Percentiles rank a stretch among this genome's conserved stretches.
phyloP scores from a whole-genome alignment of 805 yeast genomes.

The Priceomyces carsonii region DNA sequence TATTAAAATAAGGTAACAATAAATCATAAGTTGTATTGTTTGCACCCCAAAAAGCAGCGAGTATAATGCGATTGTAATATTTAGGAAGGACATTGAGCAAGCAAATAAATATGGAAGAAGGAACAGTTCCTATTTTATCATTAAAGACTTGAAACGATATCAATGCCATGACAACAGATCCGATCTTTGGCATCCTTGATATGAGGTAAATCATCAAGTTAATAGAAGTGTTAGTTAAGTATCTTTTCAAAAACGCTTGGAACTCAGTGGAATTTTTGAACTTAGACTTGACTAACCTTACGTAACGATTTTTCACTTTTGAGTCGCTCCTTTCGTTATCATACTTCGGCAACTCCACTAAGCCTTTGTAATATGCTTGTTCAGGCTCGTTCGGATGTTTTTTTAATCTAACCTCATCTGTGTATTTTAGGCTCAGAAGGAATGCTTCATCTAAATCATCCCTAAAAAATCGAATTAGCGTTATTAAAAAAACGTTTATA shows the following conservation, averaged over 20 bases:
- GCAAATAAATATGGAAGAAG: constrained; percentile 40
- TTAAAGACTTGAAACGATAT: constrained; percentile 46
- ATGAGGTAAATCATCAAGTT: constrained; percentile 32
- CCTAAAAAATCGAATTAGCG: constrained; percentile 34
- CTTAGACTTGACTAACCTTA: constrained; percentile 7
- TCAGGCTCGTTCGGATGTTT: constrained; percentile 2
- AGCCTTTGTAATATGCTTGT: constrained; percentile 13
- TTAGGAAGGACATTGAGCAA: constrained; percentile 37
- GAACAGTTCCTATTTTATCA: constrained; percentile 46
- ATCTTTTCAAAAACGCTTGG: constrained; percentile 20
- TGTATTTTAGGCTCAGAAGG: constrained; percentile 34
- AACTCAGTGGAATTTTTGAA: constrained; percentile 20
- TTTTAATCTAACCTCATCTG: constrained; percentile 25
- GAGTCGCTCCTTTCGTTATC: neutral
- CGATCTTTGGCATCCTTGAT: constrained; percentile 44
- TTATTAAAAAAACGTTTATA: constrained; percentile 39
- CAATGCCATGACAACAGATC: constrained; percentile 41
- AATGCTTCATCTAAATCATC: constrained; percentile 43
- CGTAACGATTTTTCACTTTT: neutral
- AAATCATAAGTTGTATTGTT: constrained; percentile 46
- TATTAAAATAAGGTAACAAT: constrained; percentile 50
- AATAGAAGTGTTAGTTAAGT: constrained; percentile 17
- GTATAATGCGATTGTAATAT: constrained; percentile 31
- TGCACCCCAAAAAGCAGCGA: constrained; percentile 49
- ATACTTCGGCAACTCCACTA: constrained; percentile 13